Percentiles rank a stretch among this genome's conserved stretches.
Conservation (phyloP, 352 stramenopile genomes). For the Plasmopara halstedii region DNA sequence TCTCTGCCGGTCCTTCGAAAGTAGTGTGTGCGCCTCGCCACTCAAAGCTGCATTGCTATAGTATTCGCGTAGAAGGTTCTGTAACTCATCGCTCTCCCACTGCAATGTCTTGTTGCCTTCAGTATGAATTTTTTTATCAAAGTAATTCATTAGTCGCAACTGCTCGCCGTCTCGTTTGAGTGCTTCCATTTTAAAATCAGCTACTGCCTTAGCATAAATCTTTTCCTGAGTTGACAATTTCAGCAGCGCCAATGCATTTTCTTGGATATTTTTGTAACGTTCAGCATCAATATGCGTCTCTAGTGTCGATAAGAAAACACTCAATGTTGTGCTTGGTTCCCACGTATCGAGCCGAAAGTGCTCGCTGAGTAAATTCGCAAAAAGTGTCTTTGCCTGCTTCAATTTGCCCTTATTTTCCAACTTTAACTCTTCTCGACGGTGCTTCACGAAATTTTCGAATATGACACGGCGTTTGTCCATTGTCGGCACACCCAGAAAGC, state of each 20-base stretch:
- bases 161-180: conserved; percentile 22
- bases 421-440: conserved; percentile 70
- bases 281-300: conserved; percentile 28
- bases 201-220: conserved; percentile 38
- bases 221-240: conserved; percentile 45
- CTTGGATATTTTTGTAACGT: conserved; percentile 28
- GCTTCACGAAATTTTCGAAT: conserved; percentile 73
- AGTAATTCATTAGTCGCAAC: conserved; percentile 23
- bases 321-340: conserved; percentile 39
- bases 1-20: conserved; percentile 17
- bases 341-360: conserved; percentile 36
- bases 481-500: conserved; percentile 61
- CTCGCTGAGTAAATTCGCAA: conserved; percentile 35
- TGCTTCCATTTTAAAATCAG: conserved; percentile 29
- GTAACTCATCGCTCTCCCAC: conserved; percentile 19
- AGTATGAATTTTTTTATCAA: conserved; percentile 22
- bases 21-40: conserved; percentile 8
- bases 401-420: conserved; percentile 69
- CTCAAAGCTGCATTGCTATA: conserved; percentile 14
- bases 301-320: conserved; percentile 46
- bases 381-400: conserved; percentile 50
- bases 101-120: conserved; percentile 3
- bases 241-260: conserved; percentile 30
- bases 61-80: conserved; percentile 21
- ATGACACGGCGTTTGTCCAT: conserved; percentile 76